phyloP scores from a whole-genome alignment of 2,329 filamentous ascomycete genomes.

The Nemania diffusa region DNA sequence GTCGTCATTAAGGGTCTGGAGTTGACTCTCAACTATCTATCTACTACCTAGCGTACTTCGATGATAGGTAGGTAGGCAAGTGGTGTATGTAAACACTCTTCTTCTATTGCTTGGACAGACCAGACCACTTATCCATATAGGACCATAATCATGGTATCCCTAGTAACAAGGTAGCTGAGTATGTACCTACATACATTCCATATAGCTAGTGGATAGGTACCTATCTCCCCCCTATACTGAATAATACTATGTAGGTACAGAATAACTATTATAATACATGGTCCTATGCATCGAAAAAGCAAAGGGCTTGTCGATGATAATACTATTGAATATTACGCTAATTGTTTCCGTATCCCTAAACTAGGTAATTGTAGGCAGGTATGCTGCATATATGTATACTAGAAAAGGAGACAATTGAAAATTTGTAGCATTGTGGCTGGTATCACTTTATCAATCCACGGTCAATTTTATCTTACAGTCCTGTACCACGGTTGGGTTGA shows the following conservation, averaged over 20 bases:
- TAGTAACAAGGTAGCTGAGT: no score
- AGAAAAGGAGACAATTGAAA: constrained; percentile 10
- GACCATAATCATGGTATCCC: no score
- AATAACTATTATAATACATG: not conserved
- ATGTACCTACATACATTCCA: no score
- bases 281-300: constrained; percentile 26
- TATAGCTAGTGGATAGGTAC: not conserved
- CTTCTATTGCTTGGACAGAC: no score
- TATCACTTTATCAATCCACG: constrained; percentile 17
- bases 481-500: not conserved
- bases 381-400: not conserved
- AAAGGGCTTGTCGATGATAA: constrained; percentile 25
- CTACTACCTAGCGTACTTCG: constrained; percentile 10
- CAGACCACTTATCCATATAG: no score
- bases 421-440: constrained; percentile 10
- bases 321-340: constrained; percentile 4
- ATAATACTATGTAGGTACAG: not conserved
- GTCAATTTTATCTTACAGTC: constrained; percentile 5
- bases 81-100: no score
- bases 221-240: not conserved
- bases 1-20: constrained; percentile 26
- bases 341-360: not conserved
- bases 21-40: constrained; percentile 23
- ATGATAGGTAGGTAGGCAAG: no score
- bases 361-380: constrained; percentile 4